Evolutionary conservation across 2,329 filamentous ascomycete species (phyloP).

Genomic region (Phialophora verrucosa): DNA sequence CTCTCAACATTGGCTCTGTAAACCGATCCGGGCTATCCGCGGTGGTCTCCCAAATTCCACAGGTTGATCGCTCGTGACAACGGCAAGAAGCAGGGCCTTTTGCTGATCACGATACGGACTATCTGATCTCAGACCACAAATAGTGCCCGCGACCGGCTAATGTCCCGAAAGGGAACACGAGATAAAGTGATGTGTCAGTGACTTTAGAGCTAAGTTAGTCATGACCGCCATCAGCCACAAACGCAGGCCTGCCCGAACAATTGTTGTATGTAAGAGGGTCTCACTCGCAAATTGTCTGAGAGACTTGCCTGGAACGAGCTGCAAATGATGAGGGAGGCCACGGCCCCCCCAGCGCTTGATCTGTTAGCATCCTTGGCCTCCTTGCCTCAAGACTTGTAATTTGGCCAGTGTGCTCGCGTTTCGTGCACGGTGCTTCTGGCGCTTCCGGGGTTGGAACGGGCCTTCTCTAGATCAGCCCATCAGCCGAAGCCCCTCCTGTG

Average conservation of each 20-base stretch:
- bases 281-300: background rate
- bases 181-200: background rate
- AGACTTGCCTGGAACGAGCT: background rate
- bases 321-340: too few relatives aligned
- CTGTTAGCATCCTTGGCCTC: background rate
- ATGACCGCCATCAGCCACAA: background rate
- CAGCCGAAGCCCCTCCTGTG: conserved; percentile 3
- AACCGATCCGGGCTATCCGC: background rate
- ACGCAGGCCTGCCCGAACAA: background rate
- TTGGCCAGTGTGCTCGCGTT: background rate
- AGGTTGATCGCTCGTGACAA: background rate
- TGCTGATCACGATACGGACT: background rate
- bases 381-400: background rate
- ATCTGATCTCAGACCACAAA: background rate
- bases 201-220: background rate
- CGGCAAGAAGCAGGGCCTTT: background rate
- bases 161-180: background rate
- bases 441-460: conserved; percentile 21
- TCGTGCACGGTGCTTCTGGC: conserved; percentile 1
- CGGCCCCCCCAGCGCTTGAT: too few relatives aligned
- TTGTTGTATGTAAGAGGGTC: background rate
- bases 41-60: background rate
- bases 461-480: conserved; percentile 12
- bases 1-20: background rate
- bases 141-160: background rate